phyloP scores from a whole-genome alignment of 768 basidiomycete genomes.

The Hebeloma cylindrosporum region DNA sequence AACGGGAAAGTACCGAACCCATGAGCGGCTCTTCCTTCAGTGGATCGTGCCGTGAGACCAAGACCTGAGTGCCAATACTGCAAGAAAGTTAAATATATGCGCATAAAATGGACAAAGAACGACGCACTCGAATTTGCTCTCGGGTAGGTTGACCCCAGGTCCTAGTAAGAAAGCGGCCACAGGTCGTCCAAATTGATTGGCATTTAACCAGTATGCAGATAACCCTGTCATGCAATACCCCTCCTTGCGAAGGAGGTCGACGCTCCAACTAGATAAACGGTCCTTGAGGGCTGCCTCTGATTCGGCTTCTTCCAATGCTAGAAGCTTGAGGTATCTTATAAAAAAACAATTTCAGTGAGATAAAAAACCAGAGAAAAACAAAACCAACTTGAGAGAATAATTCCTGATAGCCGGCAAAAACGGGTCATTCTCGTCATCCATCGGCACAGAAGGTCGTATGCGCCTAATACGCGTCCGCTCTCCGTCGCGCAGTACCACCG shows the following conservation, averaged over 20 bases:
- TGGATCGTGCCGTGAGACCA: conserved; percentile 65
- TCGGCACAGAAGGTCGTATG: conserved; percentile 39
- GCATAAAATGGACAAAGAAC: not conserved
- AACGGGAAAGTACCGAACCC: conserved; percentile 54
- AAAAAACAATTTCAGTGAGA: conserved; percentile 1
- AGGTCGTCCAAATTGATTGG: conserved; percentile 61
- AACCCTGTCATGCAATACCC: conserved; percentile 73
- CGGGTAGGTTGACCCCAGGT: conserved; percentile 60
- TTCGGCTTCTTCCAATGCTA: conserved; percentile 65
- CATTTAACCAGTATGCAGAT: conserved; percentile 66
- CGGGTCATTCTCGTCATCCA: conserved; percentile 35
- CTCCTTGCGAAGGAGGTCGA: conserved; percentile 58
- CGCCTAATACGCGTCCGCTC: conserved; percentile 21
- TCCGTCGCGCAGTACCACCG: conserved; percentile 12
- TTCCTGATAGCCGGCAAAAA: conserved; percentile 47
- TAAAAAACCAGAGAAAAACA: not conserved
- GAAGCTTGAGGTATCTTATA: conserved; percentile 43
- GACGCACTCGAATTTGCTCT: conserved; percentile 68
- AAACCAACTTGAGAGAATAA: conserved; percentile 55
- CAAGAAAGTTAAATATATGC: not conserved
- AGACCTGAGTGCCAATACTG: conserved; percentile 70
- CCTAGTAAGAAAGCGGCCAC: conserved; percentile 66
- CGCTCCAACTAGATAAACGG: conserved; percentile 67
- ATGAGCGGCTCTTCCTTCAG: conserved; percentile 49
- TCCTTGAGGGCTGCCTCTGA: conserved; percentile 58